Base-by-base conservation (phyloP, 2,329 filamentous ascomycete genomes). In the Stagonosporopsis vannaccii region DNA sequence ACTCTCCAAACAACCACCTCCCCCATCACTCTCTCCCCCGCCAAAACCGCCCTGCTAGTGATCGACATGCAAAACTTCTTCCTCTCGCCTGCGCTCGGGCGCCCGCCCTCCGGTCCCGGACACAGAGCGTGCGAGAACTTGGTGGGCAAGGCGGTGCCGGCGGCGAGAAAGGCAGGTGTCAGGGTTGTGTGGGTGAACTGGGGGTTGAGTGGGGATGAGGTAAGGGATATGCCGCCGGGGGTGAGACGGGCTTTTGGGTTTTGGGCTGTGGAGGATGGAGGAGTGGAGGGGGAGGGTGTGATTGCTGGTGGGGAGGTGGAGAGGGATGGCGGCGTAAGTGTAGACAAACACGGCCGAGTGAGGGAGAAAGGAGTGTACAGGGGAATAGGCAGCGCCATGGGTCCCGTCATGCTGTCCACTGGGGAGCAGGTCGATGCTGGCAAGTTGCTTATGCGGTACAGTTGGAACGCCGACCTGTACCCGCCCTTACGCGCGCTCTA, bases 61-160 rank as follows among this genome's bases (percentile, higher is more conserved):
- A 75, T 79, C 55, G 76, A 79, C 62, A 79, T 79, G 77, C 77
- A 79, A 54, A 79, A 79, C 62, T 78, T 76, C 65, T 79, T 79
- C 61, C 70, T 79, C 40, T 69, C 64, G 4, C 45, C 62, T 15
- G 43, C 64, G 1, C 67, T 73, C 8, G 70, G 71, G 11, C 67
- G 64, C 20, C 32, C 23, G 8, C 8, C 37, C 19, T 41, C 42
- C 17, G 59, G 63, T 6, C 44, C 66, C 0, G 68, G 71, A 8
- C 71, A 72, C 45, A 22, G 33, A 0, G 72, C 71, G 4, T 71
- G 71, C 19, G 57, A 72, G 3, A 58, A 73, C 7, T 68, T 77
- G 4, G 46, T 73, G n/a, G 51, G 62, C 12, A 62, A 71, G 36
- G 75, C 74, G 15, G 75, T 78, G n/a, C 71, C 75, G 20, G 75